Conservation (phyloP, 2,329 filamentous ascomycete species). For the Xenoacremonium recifei region DNA sequence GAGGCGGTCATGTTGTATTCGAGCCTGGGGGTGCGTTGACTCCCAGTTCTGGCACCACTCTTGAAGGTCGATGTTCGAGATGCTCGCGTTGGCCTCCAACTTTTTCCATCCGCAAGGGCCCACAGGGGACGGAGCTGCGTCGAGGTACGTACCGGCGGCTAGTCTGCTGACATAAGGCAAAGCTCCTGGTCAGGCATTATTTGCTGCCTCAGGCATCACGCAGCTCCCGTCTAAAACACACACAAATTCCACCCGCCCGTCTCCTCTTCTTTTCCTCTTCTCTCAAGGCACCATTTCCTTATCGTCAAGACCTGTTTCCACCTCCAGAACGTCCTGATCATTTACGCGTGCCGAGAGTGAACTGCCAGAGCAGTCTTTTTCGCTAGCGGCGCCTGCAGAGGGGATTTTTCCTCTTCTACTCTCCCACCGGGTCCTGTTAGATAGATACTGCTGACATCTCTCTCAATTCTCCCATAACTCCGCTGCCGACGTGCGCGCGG, state of each 20-base stretch:
- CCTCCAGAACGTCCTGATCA: conserved; percentile 82
- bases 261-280: conserved; percentile 37
- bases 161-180: background rate
- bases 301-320: conserved; percentile 80
- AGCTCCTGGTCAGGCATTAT: background rate
- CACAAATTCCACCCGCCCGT: conserved; percentile 20
- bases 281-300: conserved; percentile 82
- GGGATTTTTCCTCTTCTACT: conserved; percentile 34
- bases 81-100: conserved; percentile 20
- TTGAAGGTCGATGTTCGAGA: conserved; percentile 22
- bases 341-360: conserved; percentile 85
- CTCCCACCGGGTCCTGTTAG: conserved; percentile 83
- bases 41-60: conserved; percentile 6
- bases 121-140: conserved; percentile 2
- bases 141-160: conserved; percentile 21
- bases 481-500: too few species aligned
- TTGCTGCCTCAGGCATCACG: background rate
- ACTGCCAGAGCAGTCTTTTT: conserved; percentile 75
- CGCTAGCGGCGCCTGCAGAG: conserved; percentile 90
- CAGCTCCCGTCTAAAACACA: conserved; percentile 11
- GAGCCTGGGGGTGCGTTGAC: conserved; percentile 8
- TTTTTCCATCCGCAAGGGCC: conserved; percentile 20
- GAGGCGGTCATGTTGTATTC: conserved; percentile 47
- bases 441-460: conserved; percentile 86
- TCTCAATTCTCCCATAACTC: background rate